Evolutionary conservation across 2,329 filamentous ascomycete species (phyloP).

Genomic region (Pezicula radicicola): DNA sequence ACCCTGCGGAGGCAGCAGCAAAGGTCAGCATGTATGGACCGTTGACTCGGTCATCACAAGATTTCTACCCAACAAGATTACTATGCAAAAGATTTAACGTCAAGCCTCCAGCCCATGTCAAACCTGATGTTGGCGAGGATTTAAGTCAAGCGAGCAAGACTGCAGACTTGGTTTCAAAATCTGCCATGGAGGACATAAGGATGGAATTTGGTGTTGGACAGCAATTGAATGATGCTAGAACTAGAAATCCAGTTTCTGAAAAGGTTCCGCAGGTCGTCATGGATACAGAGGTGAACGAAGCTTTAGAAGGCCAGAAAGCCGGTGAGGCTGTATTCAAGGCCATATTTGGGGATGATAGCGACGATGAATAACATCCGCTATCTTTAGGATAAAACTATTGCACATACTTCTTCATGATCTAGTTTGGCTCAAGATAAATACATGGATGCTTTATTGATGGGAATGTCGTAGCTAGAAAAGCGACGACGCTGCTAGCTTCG

Average conservation of each 20-base stretch:
- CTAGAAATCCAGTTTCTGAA: neutral
- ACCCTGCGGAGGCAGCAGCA: constrained; percentile 83
- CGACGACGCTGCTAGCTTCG: no score
- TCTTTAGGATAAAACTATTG: no score
- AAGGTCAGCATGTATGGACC: constrained; percentile 89
- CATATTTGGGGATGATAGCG: constrained; percentile 89
- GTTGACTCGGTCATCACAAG: constrained; percentile 69
- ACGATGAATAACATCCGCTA: constrained; percentile 42
- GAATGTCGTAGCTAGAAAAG: no score
- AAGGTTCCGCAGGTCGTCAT: constrained; percentile 38
- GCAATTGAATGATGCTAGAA: constrained; percentile 12
- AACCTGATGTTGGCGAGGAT: constrained; percentile 40
- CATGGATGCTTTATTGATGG: no score
- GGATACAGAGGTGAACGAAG: constrained; percentile 74
- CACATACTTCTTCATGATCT: no score
- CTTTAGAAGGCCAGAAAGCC: constrained; percentile 69
- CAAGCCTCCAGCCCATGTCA: constrained; percentile 68
- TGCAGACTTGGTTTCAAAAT: constrained; percentile 49
- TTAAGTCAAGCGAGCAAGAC: constrained; percentile 17
- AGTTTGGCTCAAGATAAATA: no score
- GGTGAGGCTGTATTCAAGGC: constrained; percentile 82
- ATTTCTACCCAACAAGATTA: constrained; percentile 78
- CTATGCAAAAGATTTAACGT: constrained; percentile 96
- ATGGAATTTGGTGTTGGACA: constrained; percentile 35
- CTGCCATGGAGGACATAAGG: constrained; percentile 53